Evolutionary conservation across 2,329 filamentous ascomycete genomes (phyloP).

Genomic region (Epichloe coenophiala): DNA sequence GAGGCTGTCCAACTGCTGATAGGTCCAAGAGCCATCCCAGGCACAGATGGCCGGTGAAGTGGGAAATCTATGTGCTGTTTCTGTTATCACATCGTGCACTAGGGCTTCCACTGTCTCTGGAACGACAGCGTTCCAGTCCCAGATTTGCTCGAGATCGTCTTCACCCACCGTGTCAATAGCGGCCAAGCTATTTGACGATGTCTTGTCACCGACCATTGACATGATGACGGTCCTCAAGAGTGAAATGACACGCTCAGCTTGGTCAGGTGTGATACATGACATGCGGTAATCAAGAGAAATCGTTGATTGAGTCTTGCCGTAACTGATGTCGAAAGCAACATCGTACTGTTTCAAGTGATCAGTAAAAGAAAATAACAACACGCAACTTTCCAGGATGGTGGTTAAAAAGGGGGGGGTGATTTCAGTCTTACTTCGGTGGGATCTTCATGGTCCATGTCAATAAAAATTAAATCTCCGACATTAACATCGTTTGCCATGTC

Average conservation of each 20-base stretch:
- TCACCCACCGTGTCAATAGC: neutral
- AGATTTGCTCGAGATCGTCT: slow-evolving; percentile 3
- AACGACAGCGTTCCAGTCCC: slow-evolving; percentile 9
- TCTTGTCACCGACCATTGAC: neutral
- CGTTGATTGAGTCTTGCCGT: neutral
- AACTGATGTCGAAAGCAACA: neutral
- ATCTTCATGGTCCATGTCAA: slow-evolving; percentile 1
- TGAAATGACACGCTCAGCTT: slow-evolving; percentile 1
- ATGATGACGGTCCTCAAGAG: neutral
- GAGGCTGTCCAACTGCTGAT: slow-evolving; percentile 17
- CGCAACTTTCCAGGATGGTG: no score
- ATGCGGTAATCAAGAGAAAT: neutral
- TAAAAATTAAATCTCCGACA: neutral
- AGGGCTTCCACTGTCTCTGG: slow-evolving; percentile 6
- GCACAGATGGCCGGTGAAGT: slow-evolving; percentile 8
- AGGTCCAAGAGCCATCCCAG: slow-evolving; percentile 27
- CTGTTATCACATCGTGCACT: slow-evolving; percentile 12
- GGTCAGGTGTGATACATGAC: neutral
- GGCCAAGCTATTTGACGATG: neutral
- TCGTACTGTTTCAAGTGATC: neutral
- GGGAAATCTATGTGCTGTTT: slow-evolving; percentile 5
- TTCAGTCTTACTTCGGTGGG: slow-evolving; percentile 1
- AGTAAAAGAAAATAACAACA: neutral
- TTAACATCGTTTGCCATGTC: neutral
- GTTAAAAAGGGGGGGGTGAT: neutral